Base-by-base conservation (phyloP, 805 yeast species). In the Ogataea nakhonphanomensis region DNA sequence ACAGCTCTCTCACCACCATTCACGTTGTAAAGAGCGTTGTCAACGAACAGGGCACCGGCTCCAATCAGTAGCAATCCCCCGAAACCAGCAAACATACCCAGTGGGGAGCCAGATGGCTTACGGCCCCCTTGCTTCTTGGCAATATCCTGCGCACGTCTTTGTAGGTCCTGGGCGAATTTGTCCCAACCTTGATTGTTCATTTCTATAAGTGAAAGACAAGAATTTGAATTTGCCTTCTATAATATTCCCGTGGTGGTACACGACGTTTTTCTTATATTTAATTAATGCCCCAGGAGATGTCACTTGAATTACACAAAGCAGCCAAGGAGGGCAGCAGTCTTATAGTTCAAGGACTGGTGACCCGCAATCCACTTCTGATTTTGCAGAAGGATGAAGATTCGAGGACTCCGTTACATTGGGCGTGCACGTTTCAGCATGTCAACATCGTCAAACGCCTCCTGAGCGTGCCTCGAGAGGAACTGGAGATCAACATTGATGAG, bases 1-100 rank as follows among this genome's bases (percentile, higher is more conserved):
- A 93, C 90, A 12, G 97, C 99, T 60, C 99, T 76, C 65, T 91
- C 98, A 66, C 99, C 99, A 79, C 99, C 99, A 65, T 93, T 98
- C 45, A 93, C 99, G 61, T 82, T 84, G 67, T 81, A 84, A 25
- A 84, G 66, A 1, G 89, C 70, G 29, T 77, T 67, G 51, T 80
- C 77, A 27, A 75, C 48, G 20, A 73, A 58, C 30, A 76, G 36
- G 3, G 78, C 75, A 43, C 78, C 81, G 38, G 77, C 81, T 39
- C 81, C 84, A 4, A 81, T 59, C 5, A 78, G 49, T 2, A 81
- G 42, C 14, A 82, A 51, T 3, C 86, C 85, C 26, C 84, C 84
- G 14, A 74, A 52, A 5, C 88, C 89, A 14, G 81, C 76, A 56
- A 81, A 70, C 24, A 77, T 61, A 13, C 81, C 79, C 22, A 68